A percentile compares a stretch with the other conserved stretches of the same genome.
phyloP scores from a whole-genome alignment of 805 yeast species.

The Sungouiozyma intestinalis region DNA sequence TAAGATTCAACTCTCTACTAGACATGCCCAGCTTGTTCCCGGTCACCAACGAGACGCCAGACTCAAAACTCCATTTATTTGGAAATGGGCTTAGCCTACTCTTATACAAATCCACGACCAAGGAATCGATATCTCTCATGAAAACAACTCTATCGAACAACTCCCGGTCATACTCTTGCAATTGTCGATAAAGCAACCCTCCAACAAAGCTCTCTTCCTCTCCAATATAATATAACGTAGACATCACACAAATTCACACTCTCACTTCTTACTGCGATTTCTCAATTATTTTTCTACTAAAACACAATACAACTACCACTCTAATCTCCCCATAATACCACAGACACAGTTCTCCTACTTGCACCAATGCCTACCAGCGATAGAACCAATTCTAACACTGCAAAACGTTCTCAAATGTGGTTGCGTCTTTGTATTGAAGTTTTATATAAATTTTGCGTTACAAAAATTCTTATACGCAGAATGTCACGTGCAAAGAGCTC shows the following conservation, averaged over 20 bases:
- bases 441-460: background rate
- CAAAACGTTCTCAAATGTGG: too few relatives aligned
- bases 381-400: too few relatives aligned
- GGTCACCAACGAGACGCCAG: conserved; percentile 16
- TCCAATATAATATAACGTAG: background rate
- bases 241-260: too few relatives aligned
- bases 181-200: background rate
- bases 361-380: too few relatives aligned
- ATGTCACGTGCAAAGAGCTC: background rate
- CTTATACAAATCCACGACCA: conserved; percentile 13
- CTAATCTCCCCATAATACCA: background rate
- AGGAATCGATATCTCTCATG: conserved; percentile 6
- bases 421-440: background rate
- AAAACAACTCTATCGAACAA: conserved; percentile 7
- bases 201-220: background rate
- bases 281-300: background rate
- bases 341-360: too few relatives aligned
- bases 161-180: background rate
- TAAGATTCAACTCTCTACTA: conserved; percentile 10
- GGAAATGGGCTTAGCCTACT: conserved; percentile 14
- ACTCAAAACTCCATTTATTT: conserved; percentile 15
- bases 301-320: background rate
- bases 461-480: background rate
- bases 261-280: background rate
- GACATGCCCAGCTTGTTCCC: conserved; percentile 3